These are phyloP conservation scores for Chernovozyma sophiae-reginae DNA, from an alignment of 1,139 yeast genomes.

Conservation along the genomic window DNA sequence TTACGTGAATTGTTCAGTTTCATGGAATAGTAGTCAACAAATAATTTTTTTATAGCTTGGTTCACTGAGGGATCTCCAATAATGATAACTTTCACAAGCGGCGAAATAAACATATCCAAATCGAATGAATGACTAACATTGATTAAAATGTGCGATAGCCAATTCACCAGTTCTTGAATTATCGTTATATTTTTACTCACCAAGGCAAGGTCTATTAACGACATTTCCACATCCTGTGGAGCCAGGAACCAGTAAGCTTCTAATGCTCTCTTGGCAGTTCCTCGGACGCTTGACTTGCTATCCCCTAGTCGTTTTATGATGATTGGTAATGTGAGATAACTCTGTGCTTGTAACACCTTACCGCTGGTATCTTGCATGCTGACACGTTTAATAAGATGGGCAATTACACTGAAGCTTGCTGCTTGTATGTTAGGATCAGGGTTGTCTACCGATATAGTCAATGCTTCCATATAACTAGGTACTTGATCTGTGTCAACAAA, in stretches of 20 bases:
- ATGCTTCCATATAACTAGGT: conserved; percentile 54
- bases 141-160: conserved; percentile 30
- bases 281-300: conserved; percentile 35
- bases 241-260: conserved; percentile 67
- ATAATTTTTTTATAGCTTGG: conserved; percentile 17
- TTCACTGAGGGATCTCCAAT: conserved; percentile 12
- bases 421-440: conserved; percentile 39
- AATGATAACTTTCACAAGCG: conserved; percentile 17
- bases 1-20: conserved; percentile 27
- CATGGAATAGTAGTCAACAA: conserved; percentile 25
- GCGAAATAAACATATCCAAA: conserved; percentile 24
- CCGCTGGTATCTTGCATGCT: conserved; percentile 63
- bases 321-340: conserved; percentile 53
- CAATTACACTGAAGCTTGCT: conserved; percentile 60
- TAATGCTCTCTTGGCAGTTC: conserved; percentile 52
- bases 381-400: conserved; percentile 73
- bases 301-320: conserved; percentile 53
- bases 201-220: conserved; percentile 52
- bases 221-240: conserved; percentile 50
- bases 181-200: conserved; percentile 35
- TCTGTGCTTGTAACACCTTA: conserved; percentile 41
- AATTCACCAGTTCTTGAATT: conserved; percentile 37
- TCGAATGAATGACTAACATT: conserved; percentile 32
- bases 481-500: conserved; percentile 53
- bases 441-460: conserved; percentile 44